phyloP scores from a whole-genome alignment of 2,329 filamentous ascomycete genomes.

The Madurella fahalii region DNA sequence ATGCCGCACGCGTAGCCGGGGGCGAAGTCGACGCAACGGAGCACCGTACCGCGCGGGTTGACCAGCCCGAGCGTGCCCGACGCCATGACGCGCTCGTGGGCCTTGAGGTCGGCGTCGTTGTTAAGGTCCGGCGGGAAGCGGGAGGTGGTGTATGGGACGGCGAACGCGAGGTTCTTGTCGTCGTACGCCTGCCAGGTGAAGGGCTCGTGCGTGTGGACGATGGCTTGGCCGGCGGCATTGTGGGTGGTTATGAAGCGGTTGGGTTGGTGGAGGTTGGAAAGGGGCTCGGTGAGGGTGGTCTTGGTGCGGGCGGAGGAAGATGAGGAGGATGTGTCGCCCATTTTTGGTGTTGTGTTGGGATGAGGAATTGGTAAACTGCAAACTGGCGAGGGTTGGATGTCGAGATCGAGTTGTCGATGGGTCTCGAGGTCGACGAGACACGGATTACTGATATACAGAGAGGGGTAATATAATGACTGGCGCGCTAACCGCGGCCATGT shows the following conservation, averaged over 20 bases:
- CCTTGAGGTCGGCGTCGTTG: slow-evolving; percentile 37
- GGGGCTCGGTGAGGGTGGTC: neutral
- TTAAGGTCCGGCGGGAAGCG: slow-evolving; percentile 38
- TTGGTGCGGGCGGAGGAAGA: neutral
- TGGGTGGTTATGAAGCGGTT: slow-evolving; percentile 35
- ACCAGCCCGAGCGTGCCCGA: slow-evolving; percentile 39
- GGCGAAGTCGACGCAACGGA: slow-evolving; percentile 44
- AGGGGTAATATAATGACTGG: too few relatives aligned
- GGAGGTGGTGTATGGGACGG: slow-evolving; percentile 41
- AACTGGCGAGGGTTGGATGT: neutral
- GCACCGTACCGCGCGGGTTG: slow-evolving; percentile 33
- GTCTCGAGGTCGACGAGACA: too few relatives aligned
- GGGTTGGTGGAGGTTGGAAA: slow-evolving; percentile 28
- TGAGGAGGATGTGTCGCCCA: slow-evolving; percentile 7
- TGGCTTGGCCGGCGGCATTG: slow-evolving; percentile 33
- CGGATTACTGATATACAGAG: too few relatives aligned
- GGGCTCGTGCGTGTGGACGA: slow-evolving; percentile 32
- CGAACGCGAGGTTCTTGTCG: slow-evolving; percentile 34
- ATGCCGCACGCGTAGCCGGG: slow-evolving; percentile 39
- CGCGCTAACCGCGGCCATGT: too few relatives aligned
- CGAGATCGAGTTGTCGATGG: too few relatives aligned
- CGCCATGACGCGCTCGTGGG: slow-evolving; percentile 33
- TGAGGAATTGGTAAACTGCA: neutral
- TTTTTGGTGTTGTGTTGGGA: slow-evolving; percentile 1
- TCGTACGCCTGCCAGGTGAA: slow-evolving; percentile 31